Percentiles rank a stretch among this genome's conserved stretches.
Evolutionary conservation across 2,329 filamentous ascomycete species (phyloP).

Genomic region (Aurifilum marmelostoma): DNA sequence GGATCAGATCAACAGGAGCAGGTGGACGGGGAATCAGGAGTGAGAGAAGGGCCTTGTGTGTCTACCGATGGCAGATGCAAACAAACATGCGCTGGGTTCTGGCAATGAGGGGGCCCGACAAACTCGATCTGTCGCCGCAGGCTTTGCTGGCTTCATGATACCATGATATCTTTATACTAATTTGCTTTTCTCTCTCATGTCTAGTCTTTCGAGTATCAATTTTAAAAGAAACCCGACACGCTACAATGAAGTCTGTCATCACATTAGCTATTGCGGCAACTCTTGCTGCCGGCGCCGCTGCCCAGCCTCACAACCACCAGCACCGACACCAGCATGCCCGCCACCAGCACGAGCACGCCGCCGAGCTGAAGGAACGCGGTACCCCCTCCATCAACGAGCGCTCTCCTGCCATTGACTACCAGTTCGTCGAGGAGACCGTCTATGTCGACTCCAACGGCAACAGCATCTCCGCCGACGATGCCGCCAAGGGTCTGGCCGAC

Average conservation of each 20-base stretch:
- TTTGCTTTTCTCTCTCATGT: conserved; percentile 20
- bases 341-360: conserved; percentile 53
- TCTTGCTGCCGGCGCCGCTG: conserved; percentile 55
- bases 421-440: conserved; percentile 66
- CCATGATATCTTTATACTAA: conserved; percentile 24
- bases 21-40: neutral
- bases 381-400: conserved; percentile 38
- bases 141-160: too few relatives aligned
- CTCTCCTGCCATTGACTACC: conserved; percentile 53
- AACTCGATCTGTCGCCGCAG: too few relatives aligned
- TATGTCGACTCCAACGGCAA: conserved; percentile 71
- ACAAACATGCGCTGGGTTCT: neutral
- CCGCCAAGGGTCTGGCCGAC: conserved; percentile 70
- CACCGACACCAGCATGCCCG: conserved; percentile 63
- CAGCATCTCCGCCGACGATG: conserved; percentile 63
- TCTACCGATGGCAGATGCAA: neutral
- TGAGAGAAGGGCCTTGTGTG: too few relatives aligned
- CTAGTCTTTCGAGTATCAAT: conserved; percentile 30
- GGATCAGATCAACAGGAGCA: neutral
- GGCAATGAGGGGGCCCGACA: too few relatives aligned
- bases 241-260: conserved; percentile 53
- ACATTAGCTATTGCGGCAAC: conserved; percentile 57
- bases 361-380: conserved; percentile 51
- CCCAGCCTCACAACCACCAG: conserved; percentile 58
- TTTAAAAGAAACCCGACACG: neutral